Percentiles rank a stretch among this genome's conserved stretches.
Evolutionary conservation across 2,329 filamentous ascomycete species (phyloP).

Genomic region (Coniochaeta hoffmannii): DNA sequence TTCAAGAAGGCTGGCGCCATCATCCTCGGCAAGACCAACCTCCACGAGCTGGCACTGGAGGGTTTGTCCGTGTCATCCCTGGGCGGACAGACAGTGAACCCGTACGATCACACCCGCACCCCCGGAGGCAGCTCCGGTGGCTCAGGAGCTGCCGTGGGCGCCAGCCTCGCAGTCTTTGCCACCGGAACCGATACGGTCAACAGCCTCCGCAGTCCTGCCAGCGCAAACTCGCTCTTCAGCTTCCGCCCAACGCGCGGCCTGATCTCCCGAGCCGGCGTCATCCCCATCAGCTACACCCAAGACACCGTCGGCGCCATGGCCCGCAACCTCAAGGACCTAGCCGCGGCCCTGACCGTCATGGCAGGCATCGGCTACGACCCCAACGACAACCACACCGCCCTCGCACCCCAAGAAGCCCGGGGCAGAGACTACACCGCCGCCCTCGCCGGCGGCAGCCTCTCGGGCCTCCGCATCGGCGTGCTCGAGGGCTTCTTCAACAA

Average conservation of each 20-base stretch:
- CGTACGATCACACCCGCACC: conserved; percentile 58
- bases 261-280: conserved; percentile 41
- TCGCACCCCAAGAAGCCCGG: conserved; percentile 31
- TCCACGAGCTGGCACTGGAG: conserved; percentile 58
- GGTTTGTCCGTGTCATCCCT: conserved; percentile 55
- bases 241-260: conserved; percentile 48
- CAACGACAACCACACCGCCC: conserved; percentile 42
- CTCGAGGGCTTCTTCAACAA: conserved; percentile 51
- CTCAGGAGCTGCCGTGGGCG: conserved; percentile 49
- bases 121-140: conserved; percentile 59
- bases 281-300: conserved; percentile 50
- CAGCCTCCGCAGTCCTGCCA: conserved; percentile 53
- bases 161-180: conserved; percentile 48
- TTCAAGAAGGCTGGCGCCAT: conserved; percentile 44
- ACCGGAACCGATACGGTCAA: conserved; percentile 57
- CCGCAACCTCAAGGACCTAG: conserved; percentile 40
- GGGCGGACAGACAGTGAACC: conserved; percentile 58
- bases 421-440: conserved; percentile 38
- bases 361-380: conserved; percentile 40
- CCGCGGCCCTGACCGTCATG: conserved; percentile 44
- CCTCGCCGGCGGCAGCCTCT: conserved; percentile 20
- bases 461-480: conserved; percentile 23
- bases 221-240: conserved; percentile 52
- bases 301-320: conserved; percentile 49
- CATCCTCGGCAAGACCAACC: conserved; percentile 52